Evolutionary conservation across 371 early-diverging fungal species (phyloP), one percentile per base, ranked within the genome.

Genomic region (Blastocladiella emersonii): DNA sequence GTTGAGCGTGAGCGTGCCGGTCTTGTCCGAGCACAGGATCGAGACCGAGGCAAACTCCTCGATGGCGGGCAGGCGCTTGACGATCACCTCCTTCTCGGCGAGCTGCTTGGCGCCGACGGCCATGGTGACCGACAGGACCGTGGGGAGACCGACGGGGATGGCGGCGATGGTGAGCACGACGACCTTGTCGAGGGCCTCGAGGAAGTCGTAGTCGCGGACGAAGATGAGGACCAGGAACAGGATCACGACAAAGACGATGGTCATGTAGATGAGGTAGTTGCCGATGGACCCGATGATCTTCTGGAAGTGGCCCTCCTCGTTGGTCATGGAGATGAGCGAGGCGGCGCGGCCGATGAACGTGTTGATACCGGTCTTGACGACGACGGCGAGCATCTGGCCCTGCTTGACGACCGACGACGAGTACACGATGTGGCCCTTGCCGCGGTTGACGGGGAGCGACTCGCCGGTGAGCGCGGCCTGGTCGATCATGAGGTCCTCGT

Each of bases 101-200:
- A 98, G 78, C 72, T 94, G 87, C 67, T 86, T 85, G 34, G 96
- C 92, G 66, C 95, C 95, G 51, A 94, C 85, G 15, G 95, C 95
- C 90, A 95, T 92, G 56, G 95, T 95, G 17, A 93, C 93, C 2
- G 94, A 91, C 81, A 96, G 82, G 65, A 95, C 93, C n/a, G 97
- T 92, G 19, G 93, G 95, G 32, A 95, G 80, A 69, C 95, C 93
- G 63, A 95, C 92, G 39, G 98, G 98, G 65, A 98, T 94, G 62
- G 97, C 97, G 61, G 96, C 95, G 53, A 96, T 87, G 15, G 96
- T 94, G 49, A 98, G 74, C 41, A 94, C 85, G 0, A 96, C 85
- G 66, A 92, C 90, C 56, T 89, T 77, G 60, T 86, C 75, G 57
- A 97, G 77, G 6, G 89, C 80, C 78, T 84, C 60, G 83, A 72